Conservation (phyloP, 345 rosid genomes). For the Salix exigua region DNA sequence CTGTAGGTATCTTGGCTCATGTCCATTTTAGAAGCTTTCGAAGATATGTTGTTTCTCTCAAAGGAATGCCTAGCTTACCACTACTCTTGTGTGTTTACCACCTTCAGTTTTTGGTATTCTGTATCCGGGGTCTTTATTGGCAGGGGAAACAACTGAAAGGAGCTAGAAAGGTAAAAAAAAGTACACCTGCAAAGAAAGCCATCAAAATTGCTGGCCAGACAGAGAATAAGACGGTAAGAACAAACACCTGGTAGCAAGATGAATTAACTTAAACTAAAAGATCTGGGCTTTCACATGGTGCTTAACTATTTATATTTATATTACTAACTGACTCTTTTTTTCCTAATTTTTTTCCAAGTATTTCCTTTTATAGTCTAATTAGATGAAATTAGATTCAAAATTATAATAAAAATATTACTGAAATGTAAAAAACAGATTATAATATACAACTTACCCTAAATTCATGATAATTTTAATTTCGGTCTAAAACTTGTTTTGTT, state of each 20-base stretch:
- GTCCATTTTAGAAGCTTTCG: background rate
- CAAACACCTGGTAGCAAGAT: background rate
- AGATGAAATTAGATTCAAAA: no score
- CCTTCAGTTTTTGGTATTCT: background rate
- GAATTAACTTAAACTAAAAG: no score
- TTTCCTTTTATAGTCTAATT: no score
- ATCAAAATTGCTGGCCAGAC: conserved; percentile 11
- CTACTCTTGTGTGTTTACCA: background rate
- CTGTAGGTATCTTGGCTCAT: background rate
- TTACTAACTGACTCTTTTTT: no score
- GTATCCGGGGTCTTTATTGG: conserved; percentile 1
- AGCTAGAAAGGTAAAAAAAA: conserved; percentile 16
- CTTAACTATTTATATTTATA: no score
- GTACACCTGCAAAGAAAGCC: conserved; percentile 20
- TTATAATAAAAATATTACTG: no score
- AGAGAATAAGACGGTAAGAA: conserved; percentile 20
- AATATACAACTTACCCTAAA: no score
- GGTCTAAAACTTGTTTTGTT: no score
- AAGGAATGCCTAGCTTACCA: background rate
- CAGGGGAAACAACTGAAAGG: conserved; percentile 22
- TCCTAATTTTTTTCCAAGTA: no score
- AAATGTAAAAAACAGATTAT: no score
- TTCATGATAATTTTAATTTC: no score
- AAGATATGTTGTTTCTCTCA: background rate
- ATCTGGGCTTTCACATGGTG: no score